A percentile compares a stretch with the other conserved stretches of the same genome.
Conservation (phyloP, 331 rosid genomes). For the Rhamnella rubrinervis region DNA sequence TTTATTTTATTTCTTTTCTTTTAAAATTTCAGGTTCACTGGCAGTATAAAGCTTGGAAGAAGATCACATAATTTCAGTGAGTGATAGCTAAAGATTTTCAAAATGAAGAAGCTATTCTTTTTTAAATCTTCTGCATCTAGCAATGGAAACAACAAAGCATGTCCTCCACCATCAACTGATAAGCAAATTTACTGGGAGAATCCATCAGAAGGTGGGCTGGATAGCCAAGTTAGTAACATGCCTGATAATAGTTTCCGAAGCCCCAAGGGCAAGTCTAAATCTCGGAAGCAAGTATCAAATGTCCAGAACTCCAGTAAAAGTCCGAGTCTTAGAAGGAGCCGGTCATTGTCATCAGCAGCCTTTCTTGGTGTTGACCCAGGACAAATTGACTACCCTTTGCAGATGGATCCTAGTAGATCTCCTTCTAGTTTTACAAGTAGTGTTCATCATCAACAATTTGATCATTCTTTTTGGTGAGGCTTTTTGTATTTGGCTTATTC, state of each 20-base stretch:
- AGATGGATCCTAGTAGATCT: constrained; percentile 60
- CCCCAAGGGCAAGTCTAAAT: constrained; percentile 49
- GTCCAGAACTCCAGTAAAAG: constrained; percentile 43
- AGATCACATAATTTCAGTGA: constrained; percentile 36
- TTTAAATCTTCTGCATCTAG: constrained; percentile 72
- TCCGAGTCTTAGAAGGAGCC: constrained; percentile 78
- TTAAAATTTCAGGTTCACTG: constrained; percentile 23
- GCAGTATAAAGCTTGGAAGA: constrained; percentile 24
- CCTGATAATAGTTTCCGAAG: constrained; percentile 44
- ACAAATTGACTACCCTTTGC: constrained; percentile 31
- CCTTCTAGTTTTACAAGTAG: constrained; percentile 57
- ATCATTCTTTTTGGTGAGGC: constrained; percentile 67
- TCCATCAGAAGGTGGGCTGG: constrained; percentile 46
- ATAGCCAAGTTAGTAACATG: constrained; percentile 32
- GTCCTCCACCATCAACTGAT: constrained; percentile 49
- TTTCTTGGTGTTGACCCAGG: constrained; percentile 41
- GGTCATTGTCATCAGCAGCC: constrained; percentile 76
- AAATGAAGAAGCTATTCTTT: constrained; percentile 85
- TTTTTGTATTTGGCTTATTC: constrained; percentile 13
- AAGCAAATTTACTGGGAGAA: constrained; percentile 50
- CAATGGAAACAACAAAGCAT: constrained; percentile 47
- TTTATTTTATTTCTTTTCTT: constrained; percentile 11
- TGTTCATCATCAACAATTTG: constrained; percentile 49
- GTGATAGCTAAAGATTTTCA: constrained; percentile 25
- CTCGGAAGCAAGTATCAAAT: constrained; percentile 52